phyloP scores from a whole-genome alignment of 768 basidiomycete species.

The Porpolomopsis calyptriformis region DNA sequence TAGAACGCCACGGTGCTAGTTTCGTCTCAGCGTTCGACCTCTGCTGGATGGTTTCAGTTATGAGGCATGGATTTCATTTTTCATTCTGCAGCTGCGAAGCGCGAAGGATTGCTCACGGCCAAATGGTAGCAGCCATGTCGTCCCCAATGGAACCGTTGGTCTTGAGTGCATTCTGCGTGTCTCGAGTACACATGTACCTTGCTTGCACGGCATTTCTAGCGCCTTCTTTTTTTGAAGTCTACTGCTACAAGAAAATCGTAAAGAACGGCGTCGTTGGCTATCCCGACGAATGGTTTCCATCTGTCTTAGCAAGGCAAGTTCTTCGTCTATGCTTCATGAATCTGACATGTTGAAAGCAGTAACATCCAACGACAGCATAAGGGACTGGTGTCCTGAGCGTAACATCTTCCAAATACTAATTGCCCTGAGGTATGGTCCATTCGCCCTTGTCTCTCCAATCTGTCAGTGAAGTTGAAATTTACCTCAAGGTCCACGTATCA shows the following conservation, averaged over 20 bases:
- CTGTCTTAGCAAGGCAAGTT: conserved; percentile 73
- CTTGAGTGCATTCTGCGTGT: conserved; percentile 44
- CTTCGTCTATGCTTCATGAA: background rate
- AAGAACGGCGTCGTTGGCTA: conserved; percentile 77
- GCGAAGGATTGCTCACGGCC: too few relatives aligned
- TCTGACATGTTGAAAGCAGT: conserved; percentile 4
- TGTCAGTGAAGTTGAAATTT: background rate
- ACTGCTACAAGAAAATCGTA: conserved; percentile 73
- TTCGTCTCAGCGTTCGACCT: too few relatives aligned
- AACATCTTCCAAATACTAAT: conserved; percentile 82
- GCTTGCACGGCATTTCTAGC: conserved; percentile 46
- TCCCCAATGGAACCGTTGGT: too few relatives aligned
- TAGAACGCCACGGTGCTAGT: too few relatives aligned
- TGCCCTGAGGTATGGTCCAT: conserved; percentile 64
- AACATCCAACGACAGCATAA: conserved; percentile 48
- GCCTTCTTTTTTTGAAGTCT: conserved; percentile 55
- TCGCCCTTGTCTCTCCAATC: background rate
- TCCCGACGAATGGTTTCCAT: conserved; percentile 86
- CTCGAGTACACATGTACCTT: conserved; percentile 54
- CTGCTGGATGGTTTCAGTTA: too few relatives aligned
- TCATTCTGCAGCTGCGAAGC: too few relatives aligned
- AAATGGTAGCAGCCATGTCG: too few relatives aligned
- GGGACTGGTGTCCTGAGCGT: conserved; percentile 84
- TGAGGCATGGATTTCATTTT: too few relatives aligned
- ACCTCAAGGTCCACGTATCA: conserved; percentile 58